phyloP scores from a whole-genome alignment of 495 filamentous ascomycete species.

The Ramalina intermedia region DNA sequence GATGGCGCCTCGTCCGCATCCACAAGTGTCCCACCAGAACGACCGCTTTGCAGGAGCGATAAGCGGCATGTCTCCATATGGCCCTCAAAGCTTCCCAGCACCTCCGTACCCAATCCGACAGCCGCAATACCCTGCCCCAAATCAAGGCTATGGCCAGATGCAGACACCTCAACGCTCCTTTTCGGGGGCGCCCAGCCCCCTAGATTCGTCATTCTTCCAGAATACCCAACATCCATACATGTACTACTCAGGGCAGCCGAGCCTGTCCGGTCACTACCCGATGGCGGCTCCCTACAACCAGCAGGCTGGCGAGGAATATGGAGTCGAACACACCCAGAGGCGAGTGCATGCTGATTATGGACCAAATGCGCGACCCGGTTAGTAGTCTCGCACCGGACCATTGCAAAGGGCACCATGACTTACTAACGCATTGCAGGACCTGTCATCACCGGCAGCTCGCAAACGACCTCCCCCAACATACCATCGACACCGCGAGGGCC shows the following conservation, averaged over 20 bases:
- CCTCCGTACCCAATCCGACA: conserved; percentile 17
- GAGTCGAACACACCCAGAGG: neutral
- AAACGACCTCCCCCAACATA: conserved; percentile 12
- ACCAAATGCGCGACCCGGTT: too few relatives aligned
- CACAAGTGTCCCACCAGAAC: conserved; percentile 19
- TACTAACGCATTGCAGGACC: conserved; percentile 3
- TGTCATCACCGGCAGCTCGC: conserved; percentile 8
- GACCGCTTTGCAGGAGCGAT: conserved; percentile 20
- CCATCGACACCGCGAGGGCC: conserved; percentile 62
- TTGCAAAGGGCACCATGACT: neutral
- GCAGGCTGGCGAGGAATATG: neutral
- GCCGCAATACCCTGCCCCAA: conserved; percentile 19
- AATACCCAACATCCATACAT: conserved; percentile 10
- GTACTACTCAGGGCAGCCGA: conserved; percentile 9
- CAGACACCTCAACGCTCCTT: conserved; percentile 12
- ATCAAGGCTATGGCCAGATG: conserved; percentile 15
- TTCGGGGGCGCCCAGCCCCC: conserved; percentile 8
- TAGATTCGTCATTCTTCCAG: conserved; percentile 14
- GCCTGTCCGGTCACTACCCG: conserved; percentile 9
- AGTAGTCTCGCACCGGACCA: too few relatives aligned
- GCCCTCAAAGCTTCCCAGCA: conserved; percentile 25
- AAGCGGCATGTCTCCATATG: conserved; percentile 23
- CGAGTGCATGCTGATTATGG: too few relatives aligned
- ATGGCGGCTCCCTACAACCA: conserved; percentile 4
- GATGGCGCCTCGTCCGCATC: conserved; percentile 13